Evolutionary conservation across 2,329 filamentous ascomycete species (phyloP), one percentile per base, ranked within the genome.

Genomic region (Colletotrichum sp.): DNA sequence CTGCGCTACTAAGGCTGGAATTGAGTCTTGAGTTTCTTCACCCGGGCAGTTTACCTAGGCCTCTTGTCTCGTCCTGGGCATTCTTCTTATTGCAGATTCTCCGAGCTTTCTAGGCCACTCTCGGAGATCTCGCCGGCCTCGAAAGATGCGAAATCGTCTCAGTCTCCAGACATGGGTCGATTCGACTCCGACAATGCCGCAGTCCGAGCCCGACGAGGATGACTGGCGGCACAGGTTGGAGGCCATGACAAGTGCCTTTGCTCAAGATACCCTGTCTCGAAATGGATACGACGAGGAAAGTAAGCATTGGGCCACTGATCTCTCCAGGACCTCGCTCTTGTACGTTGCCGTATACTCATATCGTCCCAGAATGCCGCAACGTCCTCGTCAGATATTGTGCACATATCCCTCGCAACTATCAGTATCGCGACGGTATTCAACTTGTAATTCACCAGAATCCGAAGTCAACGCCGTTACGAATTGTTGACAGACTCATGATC

Each of bases 381-480:
- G 85, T 87, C 8, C 85, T 88, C 21, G 84, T 88, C 32, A 82
- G 85, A 80, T 85, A 87, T 63, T 87, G 86, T 68, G 84, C 83
- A 12, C 84, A 86, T 76, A 84, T 88, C 32, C 87, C 87, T 52
- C 84, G 87, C 59, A 88, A 88, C 71, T 87, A 85, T 73, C 85
- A 86, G 71, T 88, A 88, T 75, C 84, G 84, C 67, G 87, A 88
- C 79, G 86, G 87, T 13, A 81, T 88, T 39, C 84, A 84, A 63
- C 83, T 87, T 71, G 85, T 87, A 30, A 75, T 83, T 77, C 24
- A 65, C 10, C 59, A 52, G 18, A 36, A 26, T 21, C 13, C 18
- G 21, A n/a, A 26, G 6, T 9, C 6, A 28, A 24, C 16, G 24
- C 28, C 18, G 30, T 16, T 28, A 24, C 32, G 13, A 49, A 12